These are phyloP conservation scores for Eucalyptus tenuipes DNA, from an alignment of 345 rosid species.

Conservation along the genomic window DNA sequence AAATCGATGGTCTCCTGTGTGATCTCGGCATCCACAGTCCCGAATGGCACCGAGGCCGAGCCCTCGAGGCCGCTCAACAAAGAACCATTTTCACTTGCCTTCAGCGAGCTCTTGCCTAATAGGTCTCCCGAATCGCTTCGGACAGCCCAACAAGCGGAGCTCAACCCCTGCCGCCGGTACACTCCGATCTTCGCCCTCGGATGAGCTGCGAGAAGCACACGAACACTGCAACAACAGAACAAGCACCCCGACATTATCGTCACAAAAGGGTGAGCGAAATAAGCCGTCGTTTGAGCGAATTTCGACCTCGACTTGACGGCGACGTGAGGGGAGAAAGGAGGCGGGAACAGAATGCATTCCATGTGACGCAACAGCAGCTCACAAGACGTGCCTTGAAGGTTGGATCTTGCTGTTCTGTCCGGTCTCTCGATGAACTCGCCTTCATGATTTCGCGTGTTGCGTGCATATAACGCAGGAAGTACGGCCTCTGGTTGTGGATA, in stretches of 20 bases:
- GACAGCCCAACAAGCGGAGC: slow-evolving; percentile 14
- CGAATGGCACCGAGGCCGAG: slow-evolving; percentile 24
- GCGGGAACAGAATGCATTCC: slow-evolving; percentile 29
- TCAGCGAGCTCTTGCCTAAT: slow-evolving; percentile 25
- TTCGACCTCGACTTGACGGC: slow-evolving; percentile 21
- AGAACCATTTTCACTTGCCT: slow-evolving; percentile 27
- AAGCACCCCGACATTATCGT: not conserved
- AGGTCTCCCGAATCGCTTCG: slow-evolving; percentile 27
- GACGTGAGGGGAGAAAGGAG: not conserved
- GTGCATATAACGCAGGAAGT: not conserved
- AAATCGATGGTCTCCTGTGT: slow-evolving; percentile 62
- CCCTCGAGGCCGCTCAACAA: slow-evolving; percentile 17
- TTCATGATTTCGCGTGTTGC: not conserved
- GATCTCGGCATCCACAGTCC: slow-evolving; percentile 39
- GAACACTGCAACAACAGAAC: slow-evolving; percentile 16
- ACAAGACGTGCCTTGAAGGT: not conserved
- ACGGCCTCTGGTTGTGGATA: slow-evolving; percentile 25
- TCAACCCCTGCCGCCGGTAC: slow-evolving; percentile 15
- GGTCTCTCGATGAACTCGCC: not conserved
- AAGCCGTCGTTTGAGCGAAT: not conserved
- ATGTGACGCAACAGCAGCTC: slow-evolving; percentile 6
- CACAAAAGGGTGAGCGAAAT: not conserved
- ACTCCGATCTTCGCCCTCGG: slow-evolving; percentile 2
- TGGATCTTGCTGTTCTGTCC: not conserved
- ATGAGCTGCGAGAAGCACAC: slow-evolving; percentile 7